Evolutionary conservation across 2,329 filamentous ascomycete genomes (phyloP), one percentile per base, ranked within the genome.

Genomic region (Phyllosticta capitalensis): DNA sequence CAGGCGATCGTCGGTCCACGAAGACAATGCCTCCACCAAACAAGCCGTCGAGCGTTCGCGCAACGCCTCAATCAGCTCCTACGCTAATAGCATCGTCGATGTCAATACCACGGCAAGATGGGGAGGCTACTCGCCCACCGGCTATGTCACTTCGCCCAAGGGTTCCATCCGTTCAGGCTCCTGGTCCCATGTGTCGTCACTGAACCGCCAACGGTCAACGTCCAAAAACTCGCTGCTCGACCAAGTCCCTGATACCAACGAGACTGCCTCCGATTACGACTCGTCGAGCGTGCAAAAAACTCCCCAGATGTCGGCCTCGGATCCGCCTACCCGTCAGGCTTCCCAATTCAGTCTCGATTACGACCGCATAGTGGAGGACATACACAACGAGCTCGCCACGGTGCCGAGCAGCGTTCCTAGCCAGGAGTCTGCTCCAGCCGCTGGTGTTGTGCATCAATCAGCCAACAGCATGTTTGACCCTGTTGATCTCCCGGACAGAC

Each of bases 91-190:
- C n/a, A 88, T 89, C 62, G 78, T 89, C 56, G 86, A 87, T 58
- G 81, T 85, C 38, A 89, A 89, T 68, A 83, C 73, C 63, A 78
- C 82, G 30, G 86, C 87, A 12, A 79, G 87, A 54, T 81, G 83
- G 69, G 86, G 86, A 26, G 86, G 86, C 28, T 89, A 88, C 72
- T 88, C 86, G 22, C 85, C 86, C 1, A 82, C 77, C 45, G 86
- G 79, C 20, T 88, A 83, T 71, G 75, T 89, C 63, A 84, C 87
- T 73, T 88, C 85, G 50, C 86, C 87, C 0, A 81, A 77, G 51
- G 79, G 83, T 38, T 88, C 86, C 3, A 71, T 87, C 30, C 67
- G 70, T 24, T 83, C 81, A 3, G 79, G 77, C 63, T 74, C 71
- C 24, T 76, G 72, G 68, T 72, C 73, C 6, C 74, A 68, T 19